A percentile compares a stretch with the other conserved stretches of the same genome.
Evolutionary conservation across 2,329 filamentous ascomycete species (phyloP).

Genomic region (Sporothrix brasiliensis): DNA sequence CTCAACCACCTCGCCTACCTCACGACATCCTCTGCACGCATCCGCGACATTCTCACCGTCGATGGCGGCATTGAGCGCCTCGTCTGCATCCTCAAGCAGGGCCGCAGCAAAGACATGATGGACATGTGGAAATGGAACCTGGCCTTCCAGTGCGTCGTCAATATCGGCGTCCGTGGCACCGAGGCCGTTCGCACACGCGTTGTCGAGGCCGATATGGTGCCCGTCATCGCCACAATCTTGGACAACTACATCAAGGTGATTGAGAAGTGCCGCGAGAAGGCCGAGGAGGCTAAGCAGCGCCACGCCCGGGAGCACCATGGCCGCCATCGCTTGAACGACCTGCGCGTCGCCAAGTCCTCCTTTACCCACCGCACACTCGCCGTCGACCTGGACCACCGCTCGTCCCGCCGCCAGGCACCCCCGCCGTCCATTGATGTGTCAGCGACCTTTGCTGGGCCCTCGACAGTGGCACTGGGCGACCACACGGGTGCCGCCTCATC

Average conservation of each 20-base stretch:
- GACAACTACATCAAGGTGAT: constrained; percentile 98
- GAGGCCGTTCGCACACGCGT: constrained; percentile 92
- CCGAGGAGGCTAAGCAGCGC: constrained; percentile 78
- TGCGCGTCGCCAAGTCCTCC: constrained; percentile 52
- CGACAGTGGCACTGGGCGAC: constrained; percentile 41
- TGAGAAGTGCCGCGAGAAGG: constrained; percentile 85
- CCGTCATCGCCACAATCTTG: constrained; percentile 95
- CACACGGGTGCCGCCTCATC: not conserved
- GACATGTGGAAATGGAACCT: constrained; percentile 99
- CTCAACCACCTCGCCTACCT: constrained; percentile 98
- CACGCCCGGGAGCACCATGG: constrained; percentile 58
- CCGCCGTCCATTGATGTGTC: constrained; percentile 84
- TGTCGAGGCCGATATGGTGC: constrained; percentile 98
- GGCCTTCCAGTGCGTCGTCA: constrained; percentile 98
- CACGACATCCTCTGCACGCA: constrained; percentile 94
- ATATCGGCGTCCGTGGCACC: constrained; percentile 94
- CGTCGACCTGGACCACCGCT: constrained; percentile 57
- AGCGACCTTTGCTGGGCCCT: constrained; percentile 51
- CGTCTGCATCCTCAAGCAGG: constrained; percentile 97
- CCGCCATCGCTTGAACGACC: constrained; percentile 55
- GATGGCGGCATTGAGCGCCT: constrained; percentile 97
- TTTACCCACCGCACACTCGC: constrained; percentile 53
- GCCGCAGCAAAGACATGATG: constrained; percentile 97
- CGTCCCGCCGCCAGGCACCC: constrained; percentile 73
- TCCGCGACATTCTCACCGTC: constrained; percentile 95